phyloP scores from a whole-genome alignment of 1,139 yeast species.

The Suhomyces panamericanus region DNA sequence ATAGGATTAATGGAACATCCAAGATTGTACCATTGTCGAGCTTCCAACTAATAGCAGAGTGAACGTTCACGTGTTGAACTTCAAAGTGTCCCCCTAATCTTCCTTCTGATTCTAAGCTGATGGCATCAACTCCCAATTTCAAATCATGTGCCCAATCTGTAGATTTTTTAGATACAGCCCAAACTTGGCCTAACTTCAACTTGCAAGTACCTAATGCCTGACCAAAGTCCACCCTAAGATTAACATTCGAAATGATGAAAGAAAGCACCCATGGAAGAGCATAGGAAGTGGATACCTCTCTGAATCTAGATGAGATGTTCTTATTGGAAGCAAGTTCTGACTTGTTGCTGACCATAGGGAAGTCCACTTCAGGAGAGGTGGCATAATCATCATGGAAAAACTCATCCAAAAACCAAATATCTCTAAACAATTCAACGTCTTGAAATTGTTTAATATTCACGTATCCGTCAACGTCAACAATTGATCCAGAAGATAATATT shows the following conservation, averaged over 20 bases:
- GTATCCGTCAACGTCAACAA: constrained; percentile 60
- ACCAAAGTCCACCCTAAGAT: constrained; percentile 72
- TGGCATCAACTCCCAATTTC: constrained; percentile 55
- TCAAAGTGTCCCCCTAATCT: constrained; percentile 72
- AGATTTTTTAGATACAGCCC: constrained; percentile 71
- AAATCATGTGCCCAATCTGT: constrained; percentile 74
- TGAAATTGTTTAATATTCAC: constrained; percentile 83
- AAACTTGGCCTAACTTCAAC: constrained; percentile 55
- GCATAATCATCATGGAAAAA: constrained; percentile 10
- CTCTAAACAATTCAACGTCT: constrained; percentile 78
- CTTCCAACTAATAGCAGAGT: constrained; percentile 74
- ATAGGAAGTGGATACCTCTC: constrained; percentile 60
- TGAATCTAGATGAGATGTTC: constrained; percentile 52
- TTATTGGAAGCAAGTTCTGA: constrained; percentile 33
- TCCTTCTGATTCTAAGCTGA: constrained; percentile 64
- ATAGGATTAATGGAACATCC: constrained; percentile 67
- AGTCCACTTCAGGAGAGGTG: constrained; percentile 1
- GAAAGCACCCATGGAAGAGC: constrained; percentile 79
- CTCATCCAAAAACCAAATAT: constrained; percentile 71
- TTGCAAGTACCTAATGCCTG: constrained; percentile 73
- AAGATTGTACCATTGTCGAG: constrained; percentile 39
- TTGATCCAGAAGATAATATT: constrained; percentile 52
- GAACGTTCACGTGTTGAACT: constrained; percentile 51
- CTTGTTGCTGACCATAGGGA: constrained; percentile 1
- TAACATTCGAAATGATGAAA: constrained; percentile 52